phyloP scores from a whole-genome alignment of 139 green algal genomes.

The Closterium sp. region DNA sequence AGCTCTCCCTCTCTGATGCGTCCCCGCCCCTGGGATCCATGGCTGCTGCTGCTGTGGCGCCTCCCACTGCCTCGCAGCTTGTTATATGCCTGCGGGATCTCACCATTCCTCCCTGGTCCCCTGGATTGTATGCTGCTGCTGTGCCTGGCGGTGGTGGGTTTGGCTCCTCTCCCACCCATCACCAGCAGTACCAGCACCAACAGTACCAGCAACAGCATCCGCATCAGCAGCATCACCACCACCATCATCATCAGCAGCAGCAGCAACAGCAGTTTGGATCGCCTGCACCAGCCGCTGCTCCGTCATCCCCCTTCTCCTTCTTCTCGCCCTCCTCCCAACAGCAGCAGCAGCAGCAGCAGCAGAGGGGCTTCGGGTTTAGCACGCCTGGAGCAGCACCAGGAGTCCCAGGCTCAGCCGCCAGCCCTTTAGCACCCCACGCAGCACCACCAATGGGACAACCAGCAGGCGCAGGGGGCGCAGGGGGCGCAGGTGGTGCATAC shows the following conservation, averaged over 20 bases:
- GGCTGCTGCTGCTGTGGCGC: neutral
- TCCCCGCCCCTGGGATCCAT: neutral
- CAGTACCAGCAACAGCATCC: too few species aligned
- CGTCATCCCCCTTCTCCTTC: neutral
- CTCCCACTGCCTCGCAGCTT: neutral
- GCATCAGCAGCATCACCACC: too few species aligned
- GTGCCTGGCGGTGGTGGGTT: neutral
- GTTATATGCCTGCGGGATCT: neutral
- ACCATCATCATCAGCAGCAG: neutral
- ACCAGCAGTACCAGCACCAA: neutral
- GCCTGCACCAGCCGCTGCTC: neutral
- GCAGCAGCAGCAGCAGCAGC: neutral
- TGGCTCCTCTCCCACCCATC: neutral
- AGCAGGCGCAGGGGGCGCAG: neutral
- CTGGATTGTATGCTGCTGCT: neutral
- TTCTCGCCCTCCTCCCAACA: neutral
- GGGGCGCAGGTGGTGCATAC: neutral
- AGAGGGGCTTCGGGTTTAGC: neutral
- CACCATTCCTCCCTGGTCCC: neutral
- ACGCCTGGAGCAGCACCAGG: neutral
- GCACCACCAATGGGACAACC: neutral
- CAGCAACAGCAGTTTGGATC: neutral
- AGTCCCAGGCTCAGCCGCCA: neutral
- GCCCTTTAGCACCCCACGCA: neutral
- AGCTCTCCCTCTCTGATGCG: constrained; percentile 43